Evolutionary conservation across 2,329 filamentous ascomycete genomes (phyloP), one percentile per base, ranked within the genome.

Genomic region (Mycosphaerelloides madeirae): DNA sequence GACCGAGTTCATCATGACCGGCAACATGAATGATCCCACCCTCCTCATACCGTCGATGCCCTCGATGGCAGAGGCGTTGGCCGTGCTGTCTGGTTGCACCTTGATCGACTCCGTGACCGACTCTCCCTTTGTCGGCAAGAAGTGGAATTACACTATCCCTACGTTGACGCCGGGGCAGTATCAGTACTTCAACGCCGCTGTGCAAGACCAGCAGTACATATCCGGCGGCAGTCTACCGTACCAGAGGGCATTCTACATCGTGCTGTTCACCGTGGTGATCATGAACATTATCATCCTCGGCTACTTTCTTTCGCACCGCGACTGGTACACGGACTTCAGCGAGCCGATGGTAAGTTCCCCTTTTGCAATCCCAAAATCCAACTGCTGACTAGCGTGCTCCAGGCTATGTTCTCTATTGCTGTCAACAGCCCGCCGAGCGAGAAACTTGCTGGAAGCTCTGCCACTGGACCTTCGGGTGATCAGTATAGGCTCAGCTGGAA

Each of bases 311-410:
- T 59, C 77, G 36, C 70, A 78, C 41, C 75, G 51, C 60, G 78
- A 79, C 1, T 75, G 87, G 16, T 78, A 91, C 6, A 89, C 84
- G 1, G 87, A 91, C 66, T 89, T 85, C 59, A 85, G 81, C 0
- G 85, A 91, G 57, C 84, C 85, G 1, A 79, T 83, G 89, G 68
- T 89, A 15, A 19, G 36, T n/a, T 37, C 14, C 1, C n/a, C 13
- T 29, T 22, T 12, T 14, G 3, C 9, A 32, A 32, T 35, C 6
- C 33, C 12, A 8, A 12, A 19, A 18, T 12, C 15, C 33, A 6
- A 16, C 12, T 12, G 19, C 16, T 12, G 33, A 18, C 14, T 18
- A 5, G 9, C 5, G 31, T 14, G 13, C 13, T 35, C 9, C 11
- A 18, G 13, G 22, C 11, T 19, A 38, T 43, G 13, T 59, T 60